These are phyloP conservation scores for Psilocybe azurescens DNA, from an alignment of 768 basidiomycete genomes.

Conservation along the genomic window DNA sequence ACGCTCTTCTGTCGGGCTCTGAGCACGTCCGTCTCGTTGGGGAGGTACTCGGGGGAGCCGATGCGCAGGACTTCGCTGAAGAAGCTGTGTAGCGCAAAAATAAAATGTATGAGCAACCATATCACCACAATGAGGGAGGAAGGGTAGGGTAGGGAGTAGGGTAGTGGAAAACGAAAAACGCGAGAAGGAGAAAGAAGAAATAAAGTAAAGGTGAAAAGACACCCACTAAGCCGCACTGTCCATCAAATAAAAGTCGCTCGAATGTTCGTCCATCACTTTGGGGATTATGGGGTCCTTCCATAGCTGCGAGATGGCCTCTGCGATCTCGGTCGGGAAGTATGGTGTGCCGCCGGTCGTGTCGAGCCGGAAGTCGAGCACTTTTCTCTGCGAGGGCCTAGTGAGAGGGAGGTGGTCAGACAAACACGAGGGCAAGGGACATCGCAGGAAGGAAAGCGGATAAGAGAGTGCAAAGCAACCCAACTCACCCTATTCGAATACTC, in stretches of 20 bases:
- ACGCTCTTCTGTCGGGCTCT: conserved; percentile 89
- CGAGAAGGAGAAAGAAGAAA: background rate
- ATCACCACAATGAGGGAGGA: too few species aligned
- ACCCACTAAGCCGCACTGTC: conserved; percentile 86
- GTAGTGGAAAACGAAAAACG: too few species aligned
- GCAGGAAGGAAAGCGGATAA: background rate
- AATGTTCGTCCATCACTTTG: conserved; percentile 57
- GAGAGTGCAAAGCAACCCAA: conserved; percentile 14
- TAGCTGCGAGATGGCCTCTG: conserved; percentile 68
- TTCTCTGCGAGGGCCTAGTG: conserved; percentile 52
- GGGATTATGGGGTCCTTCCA: conserved; percentile 74
- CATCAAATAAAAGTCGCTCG: conserved; percentile 89
- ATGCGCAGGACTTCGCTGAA: conserved; percentile 87
- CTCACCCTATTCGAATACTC: conserved; percentile 67
- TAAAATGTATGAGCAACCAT: too few species aligned
- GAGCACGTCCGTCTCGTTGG: conserved; percentile 86
- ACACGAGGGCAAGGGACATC: background rate
- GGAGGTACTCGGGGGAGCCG: conserved; percentile 79
- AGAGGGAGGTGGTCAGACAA: background rate
- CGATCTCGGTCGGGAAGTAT: conserved; percentile 64
- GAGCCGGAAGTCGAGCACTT: conserved; percentile 63
- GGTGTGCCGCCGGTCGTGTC: conserved; percentile 37
- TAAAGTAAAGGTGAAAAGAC: background rate
- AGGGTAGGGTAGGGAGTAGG: background rate
- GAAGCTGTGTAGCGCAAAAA: conserved; percentile 67